These are phyloP conservation scores for Tuber borchii DNA, from an alignment of 495 filamentous ascomycete genomes.

Conservation along the genomic window DNA sequence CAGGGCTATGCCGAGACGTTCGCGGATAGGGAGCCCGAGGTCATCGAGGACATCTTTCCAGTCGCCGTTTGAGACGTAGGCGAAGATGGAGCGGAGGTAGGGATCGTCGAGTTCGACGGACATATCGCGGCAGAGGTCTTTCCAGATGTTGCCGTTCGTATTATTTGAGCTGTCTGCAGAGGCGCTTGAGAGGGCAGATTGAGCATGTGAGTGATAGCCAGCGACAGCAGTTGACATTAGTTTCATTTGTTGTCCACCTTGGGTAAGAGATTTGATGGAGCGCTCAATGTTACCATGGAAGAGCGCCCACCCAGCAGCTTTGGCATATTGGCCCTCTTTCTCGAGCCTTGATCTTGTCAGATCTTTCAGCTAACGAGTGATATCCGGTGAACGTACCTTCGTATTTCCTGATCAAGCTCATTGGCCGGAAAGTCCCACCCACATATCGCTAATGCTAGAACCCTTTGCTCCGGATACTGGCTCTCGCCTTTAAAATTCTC, in stretches of 20 bases:
- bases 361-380: background rate
- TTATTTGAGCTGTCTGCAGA: background rate
- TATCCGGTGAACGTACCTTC: background rate
- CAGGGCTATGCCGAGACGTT: slow-evolving; percentile 79
- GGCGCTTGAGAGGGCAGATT: slow-evolving; percentile 16
- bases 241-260: slow-evolving; percentile 39
- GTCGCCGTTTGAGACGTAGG: slow-evolving; percentile 79
- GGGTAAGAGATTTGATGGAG: slow-evolving; percentile 27
- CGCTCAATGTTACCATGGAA: slow-evolving; percentile 62
- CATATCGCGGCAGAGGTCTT: slow-evolving; percentile 49
- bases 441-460: slow-evolving; percentile 71
- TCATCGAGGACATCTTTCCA: slow-evolving; percentile 81
- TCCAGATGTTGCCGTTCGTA: slow-evolving; percentile 35
- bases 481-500: slow-evolving; percentile 52
- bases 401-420: slow-evolving; percentile 50
- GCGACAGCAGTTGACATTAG: slow-evolving; percentile 42
- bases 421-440: slow-evolving; percentile 58
- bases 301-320: slow-evolving; percentile 69
- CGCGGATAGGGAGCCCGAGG: slow-evolving; percentile 70
- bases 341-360: slow-evolving; percentile 45
- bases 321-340: slow-evolving; percentile 61
- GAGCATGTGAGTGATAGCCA: slow-evolving; percentile 38
- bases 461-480: slow-evolving; percentile 62
- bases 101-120: slow-evolving; percentile 66
- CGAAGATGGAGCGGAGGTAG: slow-evolving; percentile 84